Base-by-base conservation (phyloP, 1,284 basidiomycete species). In the Wallemia mellicola region DNA sequence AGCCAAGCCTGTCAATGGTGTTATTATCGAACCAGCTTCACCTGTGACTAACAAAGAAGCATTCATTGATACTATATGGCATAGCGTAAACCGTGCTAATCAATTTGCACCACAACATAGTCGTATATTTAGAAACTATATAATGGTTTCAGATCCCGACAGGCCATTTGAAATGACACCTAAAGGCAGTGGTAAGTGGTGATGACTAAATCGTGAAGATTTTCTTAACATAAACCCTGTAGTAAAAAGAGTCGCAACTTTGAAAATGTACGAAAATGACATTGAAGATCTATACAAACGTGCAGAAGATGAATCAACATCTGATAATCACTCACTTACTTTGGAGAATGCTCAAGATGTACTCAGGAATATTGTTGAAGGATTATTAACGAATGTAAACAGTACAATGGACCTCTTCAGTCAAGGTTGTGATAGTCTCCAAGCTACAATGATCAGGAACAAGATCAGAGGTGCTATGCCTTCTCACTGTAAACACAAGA, bases 101-200 rank as follows among this genome's bases (percentile, higher is more conserved):
- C 48, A 59, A 15, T 27, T 63, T 54, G 60, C 64, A 7, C 65
- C 64, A 2, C 60, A 62, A 32, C 64, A 66, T 60, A 65, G 65
- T 15, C 61, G 64, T 14, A 59, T 66, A 9, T 56, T 66, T 27
- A 60, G 60, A 1, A 59, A 63, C 15, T 62, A 64, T 59, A 59
- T 66, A 26, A 61, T 66, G 28, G 61, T 65, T 38, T 62, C 62
- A 14, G 59, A 61, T 22, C 60, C 59, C 1, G 58, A 61, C n/a
- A 60, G 62, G n/a, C 64, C 64, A 2, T 57, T 57, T 25, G 24
- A 2, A 3, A 19, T 57, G 9, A 57, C 55, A 25, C 55, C 55
- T 7, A 57, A 57, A 25, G 55, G 25, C 15, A 57, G 55, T 24
- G 55, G 25, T 24, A 57, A 57, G 24, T 3, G 55, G n/a, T n/a